A percentile compares a stretch with the other conserved stretches of the same genome.
Conservation (phyloP, 164 flowering plant genomes). For the Vitis labrusca region DNA sequence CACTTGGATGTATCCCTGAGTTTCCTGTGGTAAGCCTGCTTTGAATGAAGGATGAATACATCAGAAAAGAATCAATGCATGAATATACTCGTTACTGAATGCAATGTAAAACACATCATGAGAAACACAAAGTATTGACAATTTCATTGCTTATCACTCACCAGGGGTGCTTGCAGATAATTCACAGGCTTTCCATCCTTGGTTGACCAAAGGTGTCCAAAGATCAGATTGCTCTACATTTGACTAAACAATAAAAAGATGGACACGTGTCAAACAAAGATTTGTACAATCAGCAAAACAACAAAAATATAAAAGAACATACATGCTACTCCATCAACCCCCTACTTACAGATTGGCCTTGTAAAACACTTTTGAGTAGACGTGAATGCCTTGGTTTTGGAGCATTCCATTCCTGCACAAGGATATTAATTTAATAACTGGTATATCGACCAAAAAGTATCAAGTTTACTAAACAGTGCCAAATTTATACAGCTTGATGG, state of each 20-base stretch:
- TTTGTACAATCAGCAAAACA: not conserved
- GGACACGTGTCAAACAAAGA: not conserved
- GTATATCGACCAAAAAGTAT: no score
- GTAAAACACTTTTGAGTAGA: slow-evolving; percentile 74
- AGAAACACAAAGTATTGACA: not conserved
- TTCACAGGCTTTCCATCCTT: slow-evolving; percentile 74
- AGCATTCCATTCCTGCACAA: slow-evolving; percentile 74
- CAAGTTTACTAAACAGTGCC: no score
- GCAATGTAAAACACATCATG: not conserved
- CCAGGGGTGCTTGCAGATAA: slow-evolving; percentile 34
- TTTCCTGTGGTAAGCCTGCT: slow-evolving; percentile 58
- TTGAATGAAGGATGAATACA: slow-evolving; percentile 2
- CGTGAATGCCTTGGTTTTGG: slow-evolving; percentile 74
- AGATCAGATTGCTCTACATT: slow-evolving; percentile 51
- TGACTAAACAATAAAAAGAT: slow-evolving; percentile 39
- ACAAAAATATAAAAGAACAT: no score
- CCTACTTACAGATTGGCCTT: slow-evolving; percentile 54
- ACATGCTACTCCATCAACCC: slow-evolving; percentile 1
- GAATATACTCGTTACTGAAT: not conserved
- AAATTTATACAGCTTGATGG: no score
- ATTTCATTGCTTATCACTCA: slow-evolving; percentile 31
- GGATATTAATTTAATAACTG: not conserved
- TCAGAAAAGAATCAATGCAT: not conserved
- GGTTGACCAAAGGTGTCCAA: slow-evolving; percentile 74
- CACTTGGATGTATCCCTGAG: slow-evolving; percentile 83